Base-by-base conservation (phyloP, 441 rosid genomes). In the Gossypium davidsonii region DNA sequence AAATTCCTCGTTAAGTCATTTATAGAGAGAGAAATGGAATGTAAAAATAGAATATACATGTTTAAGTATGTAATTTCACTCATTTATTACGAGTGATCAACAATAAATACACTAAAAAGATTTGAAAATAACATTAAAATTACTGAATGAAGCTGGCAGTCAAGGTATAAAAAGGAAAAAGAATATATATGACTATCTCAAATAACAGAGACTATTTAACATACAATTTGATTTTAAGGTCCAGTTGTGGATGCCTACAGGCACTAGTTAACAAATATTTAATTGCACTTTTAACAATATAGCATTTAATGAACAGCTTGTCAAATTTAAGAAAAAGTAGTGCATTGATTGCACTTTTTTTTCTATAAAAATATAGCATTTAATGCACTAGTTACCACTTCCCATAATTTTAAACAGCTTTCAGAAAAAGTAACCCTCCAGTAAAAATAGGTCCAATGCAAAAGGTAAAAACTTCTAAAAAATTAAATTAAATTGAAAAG, bases 371-470 rank as follows among this genome's bases (percentile, higher is more conserved):
- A 60, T 28, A 31, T 31, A 15, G 7, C 66, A 31, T 61, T 7
- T 44, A 44, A 61, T 61, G 66, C 66, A 61, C 46, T 31, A 31
- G 42, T 61, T 34, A 28, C 8, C 18, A 11, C 15, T 61, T 61
- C 66, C 46, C 20, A 28, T 31, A 31, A 61, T 61, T 61, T 61
- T 61, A 61, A 46, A 66, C 52, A 66, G 39, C 56, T 66, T 14
- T 46, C 11, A 23, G 20, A 46, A 66, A 46, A 46, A 66, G 10
- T 2, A 42, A 28, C 31, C 53, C 44, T 25, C 12, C 14, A 3
- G 6, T 51, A 15, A 68, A 48, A 28, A 3, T 58, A 51, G 11
- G 6, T 46, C 70, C 34, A 21, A 23, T 12, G 17, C n/a, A 44
- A 44, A 65, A 44, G 55, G 17, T 3, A 26, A 49, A 28, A 44